These are phyloP conservation scores for Yamadazyma kitorensis DNA, from an alignment of 805 yeast genomes.

Conservation along the genomic window DNA sequence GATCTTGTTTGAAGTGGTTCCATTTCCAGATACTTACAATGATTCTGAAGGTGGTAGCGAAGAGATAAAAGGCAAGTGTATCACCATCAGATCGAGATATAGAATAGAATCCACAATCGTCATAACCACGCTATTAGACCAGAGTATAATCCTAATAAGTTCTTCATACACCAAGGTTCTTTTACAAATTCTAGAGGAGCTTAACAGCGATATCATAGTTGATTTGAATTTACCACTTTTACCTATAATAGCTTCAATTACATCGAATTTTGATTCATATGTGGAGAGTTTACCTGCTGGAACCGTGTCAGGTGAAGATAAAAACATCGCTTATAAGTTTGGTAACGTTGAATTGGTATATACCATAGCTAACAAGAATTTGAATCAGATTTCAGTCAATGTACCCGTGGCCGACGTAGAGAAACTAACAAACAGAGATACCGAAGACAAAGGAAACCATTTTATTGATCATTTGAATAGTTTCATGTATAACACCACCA, in stretches of 20 bases:
- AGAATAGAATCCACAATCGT: no score
- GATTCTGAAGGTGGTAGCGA: no score
- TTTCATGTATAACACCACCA: constrained; percentile 19
- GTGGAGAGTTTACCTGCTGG: no score
- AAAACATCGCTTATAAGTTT: not conserved
- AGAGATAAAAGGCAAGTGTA: no score
- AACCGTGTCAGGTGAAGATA: no score
- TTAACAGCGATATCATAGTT: not conserved
- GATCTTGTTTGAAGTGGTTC: not conserved
- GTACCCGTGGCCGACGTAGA: constrained; percentile 20
- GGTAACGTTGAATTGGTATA: constrained; percentile 12
- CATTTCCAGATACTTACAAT: not conserved
- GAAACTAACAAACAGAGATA: constrained; percentile 1
- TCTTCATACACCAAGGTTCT: constrained; percentile 3
- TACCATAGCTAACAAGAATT: constrained; percentile 9
- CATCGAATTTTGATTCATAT: no score
- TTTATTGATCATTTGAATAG: constrained; percentile 17
- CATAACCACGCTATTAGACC: no score
- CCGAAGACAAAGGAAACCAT: constrained; percentile 3
- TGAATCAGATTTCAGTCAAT: constrained; percentile 20
- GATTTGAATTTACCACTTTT: no score
- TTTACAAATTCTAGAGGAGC: constrained; percentile 3
- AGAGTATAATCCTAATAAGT: constrained; percentile 1
- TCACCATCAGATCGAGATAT: no score
- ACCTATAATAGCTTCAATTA: no score